Evolutionary conservation across 257 asterid genomes (phyloP), one percentile per base, ranked within the genome.

Genomic region (Scutellaria barbata): DNA sequence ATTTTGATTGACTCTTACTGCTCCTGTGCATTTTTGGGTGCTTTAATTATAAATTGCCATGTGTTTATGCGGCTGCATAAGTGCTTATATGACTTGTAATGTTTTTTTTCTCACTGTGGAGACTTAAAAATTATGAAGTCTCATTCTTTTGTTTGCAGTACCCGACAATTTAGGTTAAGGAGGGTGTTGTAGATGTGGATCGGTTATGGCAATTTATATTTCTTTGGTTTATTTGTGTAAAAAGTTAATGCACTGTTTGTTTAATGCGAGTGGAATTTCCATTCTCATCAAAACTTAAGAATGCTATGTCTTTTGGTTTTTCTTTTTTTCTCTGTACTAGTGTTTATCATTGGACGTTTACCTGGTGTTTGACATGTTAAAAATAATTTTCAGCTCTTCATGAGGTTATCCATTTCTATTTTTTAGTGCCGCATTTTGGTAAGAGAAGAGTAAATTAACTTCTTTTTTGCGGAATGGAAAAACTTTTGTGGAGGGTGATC

Each of bases 361-460:
- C 17, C 5, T 37, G 48, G 45, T 42, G 50, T 30, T 25, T 74
- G 50, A 46, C 56, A 30, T 42, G 33, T 50, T 51, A 17, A 22
- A 40, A 51, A 41, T 20, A 10, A 33, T 51, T 37, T n/a, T n/a
- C n/a, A n/a, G n/a, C n/a, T n/a, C n/a, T n/a, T n/a, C n/a, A n/a
- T n/a, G n/a, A n/a, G n/a, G n/a, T n/a, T n/a, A n/a, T n/a, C n/a
- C n/a, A n/a, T n/a, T n/a, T n/a, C n/a, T n/a, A n/a, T n/a, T n/a
- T 51, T 37, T 2, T 17, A 9, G 3, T 17, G 33, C 41, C 37
- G 20, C 40, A 17, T 45, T 50, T 67, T 43, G 68, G 46, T 48
- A 58, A 53, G 40, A 22, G 64, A 77, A 46, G 47, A 22, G 61
- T 69, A 39, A 47, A 6, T 45, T 10, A 33, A 54, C 43, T 64